Evolutionary conservation across 192 early-diverging fungal species (phyloP).

Genomic region (Gamsiella multidivaricata): DNA sequence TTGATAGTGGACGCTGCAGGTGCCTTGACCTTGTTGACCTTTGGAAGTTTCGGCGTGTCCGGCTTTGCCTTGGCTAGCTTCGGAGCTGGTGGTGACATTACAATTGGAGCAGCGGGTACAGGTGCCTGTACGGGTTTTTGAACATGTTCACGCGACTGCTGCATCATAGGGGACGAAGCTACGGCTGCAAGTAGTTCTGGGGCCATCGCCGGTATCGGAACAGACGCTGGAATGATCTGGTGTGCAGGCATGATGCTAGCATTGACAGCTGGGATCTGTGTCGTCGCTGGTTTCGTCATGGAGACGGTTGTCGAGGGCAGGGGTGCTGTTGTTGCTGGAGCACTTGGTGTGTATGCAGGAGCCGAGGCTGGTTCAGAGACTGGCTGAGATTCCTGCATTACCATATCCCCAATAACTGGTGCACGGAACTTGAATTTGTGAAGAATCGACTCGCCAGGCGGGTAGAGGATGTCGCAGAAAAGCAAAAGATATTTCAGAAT

Average conservation of each 20-base stretch:
- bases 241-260: neutral
- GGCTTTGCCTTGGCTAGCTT: constrained; percentile 42
- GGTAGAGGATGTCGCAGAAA: constrained; percentile 74
- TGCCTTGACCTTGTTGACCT: constrained; percentile 28
- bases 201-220: constrained; percentile 31
- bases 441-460: constrained; percentile 62
- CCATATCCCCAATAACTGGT: constrained; percentile 27
- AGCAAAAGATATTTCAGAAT: constrained; percentile 67
- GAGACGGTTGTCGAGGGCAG: too few species aligned
- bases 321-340: neutral
- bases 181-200: constrained; percentile 26
- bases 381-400: constrained; percentile 18
- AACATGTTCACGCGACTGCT: constrained; percentile 38
- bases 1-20: neutral
- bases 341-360: neutral
- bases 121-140: constrained; percentile 25
- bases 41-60: constrained; percentile 30
- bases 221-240: neutral
- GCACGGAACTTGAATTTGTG: constrained; percentile 68
- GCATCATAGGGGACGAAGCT: constrained; percentile 41
- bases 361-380: neutral
- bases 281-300: neutral
- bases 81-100: constrained; percentile 36
- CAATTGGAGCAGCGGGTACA: constrained; percentile 23
- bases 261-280: neutral